Conservation (phyloP, 129 eudicot species). For the Flaveria linearis region DNA sequence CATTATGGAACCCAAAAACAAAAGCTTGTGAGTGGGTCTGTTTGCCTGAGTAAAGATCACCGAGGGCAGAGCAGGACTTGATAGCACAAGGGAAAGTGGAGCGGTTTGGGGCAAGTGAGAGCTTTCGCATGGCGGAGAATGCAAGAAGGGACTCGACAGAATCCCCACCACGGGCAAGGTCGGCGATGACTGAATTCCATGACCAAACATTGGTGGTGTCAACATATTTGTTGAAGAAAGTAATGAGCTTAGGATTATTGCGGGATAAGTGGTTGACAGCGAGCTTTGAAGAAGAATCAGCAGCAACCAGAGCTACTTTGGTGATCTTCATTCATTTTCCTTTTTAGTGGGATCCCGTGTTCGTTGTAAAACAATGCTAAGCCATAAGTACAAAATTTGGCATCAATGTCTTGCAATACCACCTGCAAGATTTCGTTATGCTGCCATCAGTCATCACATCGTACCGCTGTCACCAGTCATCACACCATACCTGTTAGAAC, state of each 20-base stretch:
- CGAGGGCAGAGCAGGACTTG: conserved; percentile 41
- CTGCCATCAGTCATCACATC: background rate
- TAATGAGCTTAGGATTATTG: conserved; percentile 24
- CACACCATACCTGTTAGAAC: too few species aligned
- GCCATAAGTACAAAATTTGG: background rate
- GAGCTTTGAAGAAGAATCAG: conserved; percentile 15
- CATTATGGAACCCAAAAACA: conserved; percentile 36
- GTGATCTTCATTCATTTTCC: conserved; percentile 36
- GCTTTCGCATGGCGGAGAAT: conserved; percentile 45
- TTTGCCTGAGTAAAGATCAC: conserved; percentile 37
- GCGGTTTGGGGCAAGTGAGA: conserved; percentile 42
- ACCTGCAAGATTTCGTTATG: background rate
- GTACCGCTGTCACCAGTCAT: too few species aligned
- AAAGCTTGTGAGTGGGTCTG: conserved; percentile 41
- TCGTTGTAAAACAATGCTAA: background rate
- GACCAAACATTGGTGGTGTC: conserved; percentile 44
- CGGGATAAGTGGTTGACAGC: conserved; percentile 16
- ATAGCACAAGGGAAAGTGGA: conserved; percentile 46
- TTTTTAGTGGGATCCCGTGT: background rate
- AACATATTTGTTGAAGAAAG: conserved; percentile 47
- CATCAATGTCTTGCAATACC: background rate
- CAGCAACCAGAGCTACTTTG: conserved; percentile 32
- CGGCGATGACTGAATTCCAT: conserved; percentile 45
- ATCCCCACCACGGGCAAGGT: conserved; percentile 44
- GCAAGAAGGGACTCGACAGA: conserved; percentile 47